phyloP scores from a whole-genome alignment of 306 rosid genomes.

The Oemleria cerasiformis region DNA sequence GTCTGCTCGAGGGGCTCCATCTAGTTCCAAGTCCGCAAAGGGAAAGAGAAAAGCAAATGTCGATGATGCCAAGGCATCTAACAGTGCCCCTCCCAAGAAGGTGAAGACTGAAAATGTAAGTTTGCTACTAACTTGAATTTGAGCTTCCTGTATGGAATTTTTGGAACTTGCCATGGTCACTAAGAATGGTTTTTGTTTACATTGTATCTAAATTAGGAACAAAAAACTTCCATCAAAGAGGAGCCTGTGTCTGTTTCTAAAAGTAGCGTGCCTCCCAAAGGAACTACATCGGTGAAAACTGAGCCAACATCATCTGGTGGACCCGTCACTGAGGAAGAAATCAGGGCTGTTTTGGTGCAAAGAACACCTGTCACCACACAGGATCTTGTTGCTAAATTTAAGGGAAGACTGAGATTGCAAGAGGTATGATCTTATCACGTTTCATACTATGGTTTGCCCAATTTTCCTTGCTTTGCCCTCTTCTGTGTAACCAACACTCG shows the following conservation, averaged over 20 bases:
- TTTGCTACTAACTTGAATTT: constrained; percentile 15
- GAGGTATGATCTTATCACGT: constrained; percentile 48
- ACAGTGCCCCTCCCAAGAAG: constrained; percentile 66
- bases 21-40: constrained; percentile 63
- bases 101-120: constrained; percentile 86
- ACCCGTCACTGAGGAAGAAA: constrained; percentile 89
- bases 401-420: constrained; percentile 59
- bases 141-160: neutral
- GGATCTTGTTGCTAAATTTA: constrained; percentile 89
- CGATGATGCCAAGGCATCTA: constrained; percentile 69
- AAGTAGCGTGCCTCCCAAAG: constrained; percentile 51
- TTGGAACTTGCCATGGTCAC: constrained; percentile 5
- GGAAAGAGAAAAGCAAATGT: constrained; percentile 74
- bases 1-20: constrained; percentile 61
- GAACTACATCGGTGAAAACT: constrained; percentile 40
- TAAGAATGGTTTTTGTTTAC: neutral
- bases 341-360: constrained; percentile 76
- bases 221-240: constrained; percentile 52
- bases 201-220: constrained; percentile 48
- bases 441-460: constrained; percentile 17
- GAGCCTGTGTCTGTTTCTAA: constrained; percentile 49
- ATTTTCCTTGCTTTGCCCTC: neutral
- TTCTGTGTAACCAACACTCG: neutral
- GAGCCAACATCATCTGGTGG: constrained; percentile 56
- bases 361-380: constrained; percentile 83